Conservation (phyloP, 2,329 filamentous ascomycete genomes). For the Plectosphaerella cucumerina region DNA sequence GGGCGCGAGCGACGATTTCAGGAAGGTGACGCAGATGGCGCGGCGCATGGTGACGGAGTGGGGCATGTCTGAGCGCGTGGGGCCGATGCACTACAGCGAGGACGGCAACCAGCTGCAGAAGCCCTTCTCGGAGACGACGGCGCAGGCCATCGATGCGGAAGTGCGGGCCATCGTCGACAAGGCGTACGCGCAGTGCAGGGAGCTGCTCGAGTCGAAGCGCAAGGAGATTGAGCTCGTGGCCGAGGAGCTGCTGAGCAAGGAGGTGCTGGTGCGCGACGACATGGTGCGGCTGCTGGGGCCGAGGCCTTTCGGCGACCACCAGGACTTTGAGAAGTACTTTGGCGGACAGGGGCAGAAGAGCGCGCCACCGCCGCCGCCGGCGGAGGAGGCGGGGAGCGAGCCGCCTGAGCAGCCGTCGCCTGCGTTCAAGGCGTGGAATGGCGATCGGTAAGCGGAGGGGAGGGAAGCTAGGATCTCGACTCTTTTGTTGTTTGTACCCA, state of each 20-base stretch:
- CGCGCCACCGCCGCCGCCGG: slow-evolving; percentile 53
- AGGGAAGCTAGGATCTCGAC: not conserved
- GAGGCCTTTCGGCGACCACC: slow-evolving; percentile 76
- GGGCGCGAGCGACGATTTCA: slow-evolving; percentile 94
- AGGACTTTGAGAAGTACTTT: slow-evolving; percentile 96
- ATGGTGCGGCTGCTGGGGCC: slow-evolving; percentile 84
- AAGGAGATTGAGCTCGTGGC: slow-evolving; percentile 83
- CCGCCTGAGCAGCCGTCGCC: slow-evolving; percentile 29
- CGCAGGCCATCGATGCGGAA: slow-evolving; percentile 85
- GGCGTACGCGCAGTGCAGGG: slow-evolving; percentile 86
- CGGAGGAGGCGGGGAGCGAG: slow-evolving; percentile 36
- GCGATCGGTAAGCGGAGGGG: not conserved
- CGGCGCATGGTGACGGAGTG: slow-evolving; percentile 99
- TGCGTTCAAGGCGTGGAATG: slow-evolving; percentile 27
- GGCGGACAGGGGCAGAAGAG: slow-evolving; percentile 49
- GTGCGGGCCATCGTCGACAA: slow-evolving; percentile 88
- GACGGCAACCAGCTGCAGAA: slow-evolving; percentile 81
- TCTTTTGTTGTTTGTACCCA: not conserved
- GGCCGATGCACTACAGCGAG: slow-evolving; percentile 86
- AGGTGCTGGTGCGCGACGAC: slow-evolving; percentile 87
- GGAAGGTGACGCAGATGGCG: slow-evolving; percentile 95
- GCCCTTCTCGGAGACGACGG: slow-evolving; percentile 93
- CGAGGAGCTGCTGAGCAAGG: slow-evolving; percentile 88
- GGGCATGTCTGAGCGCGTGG: slow-evolving; percentile 95
- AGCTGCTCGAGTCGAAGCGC: slow-evolving; percentile 81